Base-by-base conservation (phyloP, 2,329 filamentous ascomycete species). In the Cladosporium sp. region DNA sequence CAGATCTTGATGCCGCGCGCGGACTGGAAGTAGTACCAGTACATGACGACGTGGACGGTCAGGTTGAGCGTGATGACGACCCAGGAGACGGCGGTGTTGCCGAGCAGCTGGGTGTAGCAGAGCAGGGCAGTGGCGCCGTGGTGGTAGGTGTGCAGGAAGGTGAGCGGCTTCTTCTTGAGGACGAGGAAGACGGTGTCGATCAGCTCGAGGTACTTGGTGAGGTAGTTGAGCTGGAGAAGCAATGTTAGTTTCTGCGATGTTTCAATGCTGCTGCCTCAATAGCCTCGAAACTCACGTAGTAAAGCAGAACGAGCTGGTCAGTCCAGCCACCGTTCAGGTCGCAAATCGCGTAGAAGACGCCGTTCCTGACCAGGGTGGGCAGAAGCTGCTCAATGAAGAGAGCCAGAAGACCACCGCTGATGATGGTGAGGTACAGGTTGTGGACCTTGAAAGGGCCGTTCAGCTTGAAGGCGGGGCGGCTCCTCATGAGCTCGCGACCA, bases 1-100 rank as follows among this genome's bases (percentile, higher is more conserved):
- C 91, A 96, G 75, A 96, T 93, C 67, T 85, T 86, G 72, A 97
- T 83, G 63, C 93, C 93, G 63, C 92, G 90, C 52, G 92, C 91
- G 68, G 89, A 92, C 81, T 97, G 92, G 85, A 97, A 97, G 83
- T 97, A 97, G 84, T 97, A 97, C 91, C 91, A 96, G 85, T 97
- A 97, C 92, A 97, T 97, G 70, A 96, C 87, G 54, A 97, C 92
- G 76, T 97, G 92, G 52, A 97, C 92, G 59, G 83, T 83, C 68
- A 97, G 76, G 81, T 97, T 97, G 64, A 97, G 83, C 50, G 83
- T 86, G 70, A 97, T 97, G 58, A 86, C 85, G 52, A 95, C 89
- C 92, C 92, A 97, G 56, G 91, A 95, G 53, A 97, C 92, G 41
- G 92, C 82, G 43, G 92, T 97, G 67, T 88, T 83, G 62, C 92